Percentiles rank a stretch among this genome's conserved stretches.
phyloP scores from a whole-genome alignment of 306 rosid genomes.

The Medicago arabica region DNA sequence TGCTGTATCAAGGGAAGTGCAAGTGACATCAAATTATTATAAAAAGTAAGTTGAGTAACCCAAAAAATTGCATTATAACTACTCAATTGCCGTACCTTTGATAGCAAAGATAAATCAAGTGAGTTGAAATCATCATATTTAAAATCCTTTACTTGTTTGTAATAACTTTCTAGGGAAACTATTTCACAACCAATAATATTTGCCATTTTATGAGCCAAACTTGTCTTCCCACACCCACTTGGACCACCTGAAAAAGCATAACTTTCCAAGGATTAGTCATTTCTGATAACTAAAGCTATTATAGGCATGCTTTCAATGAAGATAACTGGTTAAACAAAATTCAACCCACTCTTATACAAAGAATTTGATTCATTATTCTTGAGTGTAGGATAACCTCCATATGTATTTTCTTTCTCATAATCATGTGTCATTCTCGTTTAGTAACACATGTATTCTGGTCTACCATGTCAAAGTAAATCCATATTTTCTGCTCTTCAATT shows the following conservation, averaged over 20 bases:
- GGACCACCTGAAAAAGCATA: conserved; percentile 86
- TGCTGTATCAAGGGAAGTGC: conserved; percentile 27
- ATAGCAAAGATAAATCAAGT: conserved; percentile 83
- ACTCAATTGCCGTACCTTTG: conserved; percentile 64
- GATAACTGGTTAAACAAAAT: conserved; percentile 34
- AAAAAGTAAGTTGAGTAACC: conserved; percentile 20
- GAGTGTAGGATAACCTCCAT: too few relatives aligned
- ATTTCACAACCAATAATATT: conserved; percentile 98
- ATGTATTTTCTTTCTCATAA: too few relatives aligned
- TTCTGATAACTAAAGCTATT: not conserved
- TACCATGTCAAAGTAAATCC: too few relatives aligned
- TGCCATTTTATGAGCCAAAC: conserved; percentile 99
- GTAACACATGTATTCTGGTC: too few relatives aligned
- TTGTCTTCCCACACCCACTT: conserved; percentile 99
- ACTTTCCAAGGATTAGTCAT: conserved; percentile 38
- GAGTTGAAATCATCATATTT: conserved; percentile 89
- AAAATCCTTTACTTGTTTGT: conserved; percentile 87
- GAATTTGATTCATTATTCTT: not conserved
- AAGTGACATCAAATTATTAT: conserved; percentile 13
- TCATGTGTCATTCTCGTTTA: too few relatives aligned
- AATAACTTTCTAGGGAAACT: conserved; percentile 92
- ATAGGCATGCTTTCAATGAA: conserved; percentile 23
- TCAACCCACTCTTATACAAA: conserved; percentile 1
- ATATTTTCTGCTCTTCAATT: too few relatives aligned
- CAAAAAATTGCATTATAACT: conserved; percentile 36